Base-by-base conservation (phyloP, 2,329 filamentous ascomycete species). In the Leptographium procerum region DNA sequence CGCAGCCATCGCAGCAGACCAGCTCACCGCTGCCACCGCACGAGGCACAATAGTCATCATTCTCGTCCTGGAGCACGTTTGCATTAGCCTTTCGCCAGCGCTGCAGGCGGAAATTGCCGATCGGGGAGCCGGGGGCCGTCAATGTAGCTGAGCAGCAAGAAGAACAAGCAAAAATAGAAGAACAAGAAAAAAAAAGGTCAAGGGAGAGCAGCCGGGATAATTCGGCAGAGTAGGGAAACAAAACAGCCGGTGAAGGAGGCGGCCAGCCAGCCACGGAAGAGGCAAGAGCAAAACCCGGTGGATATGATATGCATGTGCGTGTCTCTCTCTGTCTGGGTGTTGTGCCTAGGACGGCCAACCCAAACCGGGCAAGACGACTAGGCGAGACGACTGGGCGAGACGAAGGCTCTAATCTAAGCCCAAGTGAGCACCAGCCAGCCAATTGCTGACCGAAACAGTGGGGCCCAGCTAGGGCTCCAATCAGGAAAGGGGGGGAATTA, bases 1-100 rank as follows among this genome's bases (percentile, higher is more conserved):
- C 83, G 73, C 94, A 99, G 62, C 88, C 89, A 74, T 97, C 94
- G 72, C 94, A 99, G 73, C 91, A 96, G 64, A 97, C 80, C 62
- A 99, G 81, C 65, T 90, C 84, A 59, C 92, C 92, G 64, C 84
- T 87, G 63, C 87, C 88, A 67, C 86, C 84, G 73, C 94, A 99
- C 52, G 90, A 84, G 61, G 86, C 86, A 75, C 92, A 99, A 68
- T 87, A 87, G 70, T 97, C 92, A 70, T 94, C 89, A 71, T 95
- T 95, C 62, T 96, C 87, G 65, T 82, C 76, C 77, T 81, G 69
- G 16, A 22, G n/a, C 5, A 9, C 6, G 52, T 55, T 11, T 45
- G 52, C 51, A 34, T 24, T n/a, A n/a, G n/a, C n/a, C n/a, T n/a
- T n/a, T n/a, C n/a, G n/a, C n/a, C n/a, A n/a, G n/a, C n/a, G n/a